These are phyloP conservation scores for Colletotrichum zoysiae DNA, from an alignment of 2,329 filamentous ascomycete genomes.

Conservation along the genomic window DNA sequence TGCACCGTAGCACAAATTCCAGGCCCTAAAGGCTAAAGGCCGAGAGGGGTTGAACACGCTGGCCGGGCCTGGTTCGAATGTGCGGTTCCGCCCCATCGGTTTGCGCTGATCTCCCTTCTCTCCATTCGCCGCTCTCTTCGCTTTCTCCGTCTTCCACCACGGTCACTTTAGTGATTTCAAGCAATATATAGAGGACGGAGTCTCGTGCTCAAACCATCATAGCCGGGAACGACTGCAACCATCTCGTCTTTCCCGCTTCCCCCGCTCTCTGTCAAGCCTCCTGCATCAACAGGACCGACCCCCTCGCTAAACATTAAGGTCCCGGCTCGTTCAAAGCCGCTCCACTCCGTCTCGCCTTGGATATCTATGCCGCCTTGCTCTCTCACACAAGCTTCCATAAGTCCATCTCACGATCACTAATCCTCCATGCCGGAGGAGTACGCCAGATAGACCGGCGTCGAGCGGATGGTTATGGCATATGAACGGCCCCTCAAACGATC, in stretches of 20 bases:
- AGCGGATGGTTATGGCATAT: slow-evolving; percentile 26
- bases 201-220: slow-evolving; percentile 25
- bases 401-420: background rate
- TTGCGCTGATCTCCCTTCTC: slow-evolving; percentile 32
- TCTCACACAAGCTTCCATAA: background rate
- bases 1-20: slow-evolving; percentile 20
- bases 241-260: slow-evolving; percentile 23
- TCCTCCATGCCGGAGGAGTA: slow-evolving; percentile 9
- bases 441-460: slow-evolving; percentile 2
- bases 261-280: slow-evolving; percentile 20
- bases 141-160: slow-evolving; percentile 8
- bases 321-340: background rate
- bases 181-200: slow-evolving; percentile 30
- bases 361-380: background rate
- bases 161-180: background rate
- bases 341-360: background rate
- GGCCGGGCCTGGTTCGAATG: slow-evolving; percentile 24
- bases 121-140: slow-evolving; percentile 17
- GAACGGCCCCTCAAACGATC: slow-evolving; percentile 8
- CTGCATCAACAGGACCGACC: background rate
- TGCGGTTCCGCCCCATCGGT: slow-evolving; percentile 36
- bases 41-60: slow-evolving; percentile 32
- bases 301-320: slow-evolving; percentile 8
- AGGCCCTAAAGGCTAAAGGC: background rate
- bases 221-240: slow-evolving; percentile 17